Base-by-base conservation (phyloP, 768 basidiomycete genomes). In the Lactarius hatsudake region DNA sequence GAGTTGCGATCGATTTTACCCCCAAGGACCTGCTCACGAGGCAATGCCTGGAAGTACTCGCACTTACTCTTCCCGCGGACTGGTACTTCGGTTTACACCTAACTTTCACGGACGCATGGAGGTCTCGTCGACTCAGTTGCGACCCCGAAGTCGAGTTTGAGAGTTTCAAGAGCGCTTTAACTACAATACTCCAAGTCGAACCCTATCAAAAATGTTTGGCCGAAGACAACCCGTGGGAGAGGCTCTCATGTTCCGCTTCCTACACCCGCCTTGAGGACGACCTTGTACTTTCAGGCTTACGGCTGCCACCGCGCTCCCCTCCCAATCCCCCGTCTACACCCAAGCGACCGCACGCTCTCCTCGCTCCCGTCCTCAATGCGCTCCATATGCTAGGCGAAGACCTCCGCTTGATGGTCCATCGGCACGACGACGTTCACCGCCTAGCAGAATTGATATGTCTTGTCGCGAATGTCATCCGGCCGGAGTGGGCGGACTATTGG, bases 401-500 rank as follows among this genome's bases (percentile, higher is more conserved):
- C 65, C 75, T 89, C 38, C 83, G 88, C 18, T 78, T 92, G 2
- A 78, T 81, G n/a, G 76, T 85, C 15, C 79, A 84, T 66, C 79
- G 82, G 26, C 86, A 88, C 56, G 77, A 82, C 53, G 82, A 82
- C 2, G 78, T 95, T 43, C 72, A 83, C 51, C 76, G 79, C 61
- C 78, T 95, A 12, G 87, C 82, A 10, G 84, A 86, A 9, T 70
- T 91, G 36, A 82, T 92, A 36, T 89, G 88, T 73, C 79, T 81
- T 5, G 75, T 90, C 64, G 87, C 88, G 62, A 73, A 82, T 28
- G 78, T 84, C 17, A 83, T 92, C 18, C 85, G 91, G 23, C 86
- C 88, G 0, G 94, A 94, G 73, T 96, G 94, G 95, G 86, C 86
- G 7, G 94, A 97, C 76, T 95, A 95, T 74, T 96, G 94, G 95